Conservation (phyloP, 805 yeast species). For the Starmerella roubikii region DNA sequence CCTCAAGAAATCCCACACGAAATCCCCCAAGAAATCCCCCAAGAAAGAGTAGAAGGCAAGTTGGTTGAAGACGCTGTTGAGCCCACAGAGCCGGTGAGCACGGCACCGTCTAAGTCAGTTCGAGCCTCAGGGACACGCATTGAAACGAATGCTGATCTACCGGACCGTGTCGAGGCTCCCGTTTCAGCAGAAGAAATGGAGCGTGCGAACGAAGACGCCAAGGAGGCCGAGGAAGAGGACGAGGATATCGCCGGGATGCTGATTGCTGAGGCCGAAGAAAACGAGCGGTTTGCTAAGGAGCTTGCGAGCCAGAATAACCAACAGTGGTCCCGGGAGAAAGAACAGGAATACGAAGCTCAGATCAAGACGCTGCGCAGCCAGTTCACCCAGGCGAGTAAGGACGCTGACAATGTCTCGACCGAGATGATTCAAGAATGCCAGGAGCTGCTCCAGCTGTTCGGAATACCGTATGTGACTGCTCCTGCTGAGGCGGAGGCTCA, state of each 20-base stretch:
- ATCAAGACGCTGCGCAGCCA: slow-evolving; percentile 41
- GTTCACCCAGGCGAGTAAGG: slow-evolving; percentile 57
- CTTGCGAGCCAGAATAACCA: slow-evolving; percentile 22
- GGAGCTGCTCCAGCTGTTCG: slow-evolving; percentile 72
- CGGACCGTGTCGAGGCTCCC: no score
- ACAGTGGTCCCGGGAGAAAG: slow-evolving; percentile 13
- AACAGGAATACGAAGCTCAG: slow-evolving; percentile 20
- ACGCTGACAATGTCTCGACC: slow-evolving; percentile 79
- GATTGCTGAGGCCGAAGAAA: slow-evolving; percentile 58
- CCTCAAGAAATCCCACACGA: no score
- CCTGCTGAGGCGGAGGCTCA: slow-evolving; percentile 99
- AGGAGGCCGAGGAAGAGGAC: slow-evolving; percentile 51
- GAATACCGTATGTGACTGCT: slow-evolving; percentile 87
- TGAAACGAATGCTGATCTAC: no score
- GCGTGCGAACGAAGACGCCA: slow-evolving; percentile 24
- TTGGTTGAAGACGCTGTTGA: no score
- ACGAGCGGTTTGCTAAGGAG: slow-evolving; percentile 43
- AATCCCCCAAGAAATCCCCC: no score
- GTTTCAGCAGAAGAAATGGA: slow-evolving; percentile 15
- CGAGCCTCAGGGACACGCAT: no score
- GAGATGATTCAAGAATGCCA: slow-evolving; percentile 85
- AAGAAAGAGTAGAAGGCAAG: no score
- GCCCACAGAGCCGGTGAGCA: no score
- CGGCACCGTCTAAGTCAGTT: no score
- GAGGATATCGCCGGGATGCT: slow-evolving; percentile 49